Evolutionary conservation across 768 basidiomycete genomes (phyloP).

Genomic region (Calvatia gigantea): DNA sequence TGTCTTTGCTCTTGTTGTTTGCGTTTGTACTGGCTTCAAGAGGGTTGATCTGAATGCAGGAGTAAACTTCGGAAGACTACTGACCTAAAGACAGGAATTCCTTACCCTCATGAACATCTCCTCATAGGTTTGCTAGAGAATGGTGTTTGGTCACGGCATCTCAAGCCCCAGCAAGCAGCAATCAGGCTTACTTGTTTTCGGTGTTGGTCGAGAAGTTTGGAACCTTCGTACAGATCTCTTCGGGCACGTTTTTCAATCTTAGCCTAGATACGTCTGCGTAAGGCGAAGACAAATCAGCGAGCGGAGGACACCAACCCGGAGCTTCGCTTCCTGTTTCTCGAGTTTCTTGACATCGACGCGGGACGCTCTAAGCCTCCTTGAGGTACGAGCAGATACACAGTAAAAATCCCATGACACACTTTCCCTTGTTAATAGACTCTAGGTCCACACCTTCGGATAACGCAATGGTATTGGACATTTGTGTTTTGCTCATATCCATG

Average conservation of each 20-base stretch:
- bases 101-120: slow-evolving; percentile 97
- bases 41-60: slow-evolving; percentile 72
- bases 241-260: slow-evolving; percentile 97
- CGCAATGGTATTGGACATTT: slow-evolving; percentile 77
- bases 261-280: slow-evolving; percentile 44
- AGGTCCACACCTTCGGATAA: slow-evolving; percentile 83
- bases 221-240: slow-evolving; percentile 91
- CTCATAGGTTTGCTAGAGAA: slow-evolving; percentile 85
- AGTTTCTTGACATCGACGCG: slow-evolving; percentile 94
- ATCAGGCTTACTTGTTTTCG: slow-evolving; percentile 68
- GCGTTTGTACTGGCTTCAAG: slow-evolving; percentile 71
- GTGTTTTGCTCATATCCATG: slow-evolving; percentile 82
- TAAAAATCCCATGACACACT: slow-evolving; percentile 43
- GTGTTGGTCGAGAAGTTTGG: slow-evolving; percentile 89
- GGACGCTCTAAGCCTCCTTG: slow-evolving; percentile 51
- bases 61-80: neutral
- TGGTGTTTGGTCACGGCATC: neutral
- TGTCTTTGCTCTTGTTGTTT: slow-evolving; percentile 97
- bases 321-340: slow-evolving; percentile 95
- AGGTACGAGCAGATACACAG: slow-evolving; percentile 15
- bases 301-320: slow-evolving; percentile 50
- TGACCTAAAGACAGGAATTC: neutral
- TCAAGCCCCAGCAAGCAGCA: neutral
- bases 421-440: slow-evolving; percentile 92
- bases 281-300: neutral